These are phyloP conservation scores for Toxoplasma gondii DNA, from an alignment of 169 alveolate species.

Conservation along the genomic window DNA sequence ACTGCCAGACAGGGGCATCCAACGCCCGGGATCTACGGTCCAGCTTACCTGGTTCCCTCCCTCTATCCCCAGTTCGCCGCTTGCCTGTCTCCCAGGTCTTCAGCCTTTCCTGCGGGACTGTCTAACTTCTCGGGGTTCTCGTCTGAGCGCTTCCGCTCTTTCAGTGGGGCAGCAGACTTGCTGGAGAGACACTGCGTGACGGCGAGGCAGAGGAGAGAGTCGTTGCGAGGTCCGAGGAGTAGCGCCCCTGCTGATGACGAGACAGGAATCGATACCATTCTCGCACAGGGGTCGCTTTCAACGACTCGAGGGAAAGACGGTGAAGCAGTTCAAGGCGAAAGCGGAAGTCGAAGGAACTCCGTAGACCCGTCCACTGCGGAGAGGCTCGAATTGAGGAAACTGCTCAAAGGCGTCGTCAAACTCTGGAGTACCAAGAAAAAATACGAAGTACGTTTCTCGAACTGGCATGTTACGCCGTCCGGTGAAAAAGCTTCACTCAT, in stretches of 20 bases:
- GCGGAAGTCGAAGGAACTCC: background rate
- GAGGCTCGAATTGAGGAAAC: background rate
- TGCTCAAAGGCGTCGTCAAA: slow-evolving; percentile 7
- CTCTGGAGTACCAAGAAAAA: background rate
- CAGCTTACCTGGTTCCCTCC: too few species aligned
- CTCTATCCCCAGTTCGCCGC: too few species aligned
- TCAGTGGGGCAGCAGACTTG: background rate
- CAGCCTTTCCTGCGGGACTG: too few species aligned
- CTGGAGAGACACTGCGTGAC: background rate
- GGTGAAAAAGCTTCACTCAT: too few species aligned
- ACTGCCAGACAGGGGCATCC: too few species aligned
- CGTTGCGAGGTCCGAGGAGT: background rate
- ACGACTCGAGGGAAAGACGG: background rate
- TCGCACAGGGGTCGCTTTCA: background rate
- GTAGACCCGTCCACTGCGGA: background rate
- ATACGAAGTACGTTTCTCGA: background rate
- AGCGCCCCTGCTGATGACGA: background rate
- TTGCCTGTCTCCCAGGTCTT: too few species aligned
- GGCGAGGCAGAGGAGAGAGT: background rate
- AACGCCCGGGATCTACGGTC: too few species aligned
- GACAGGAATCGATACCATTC: background rate
- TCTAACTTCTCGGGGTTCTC: background rate
- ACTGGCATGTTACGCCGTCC: too few species aligned
- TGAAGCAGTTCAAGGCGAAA: background rate
- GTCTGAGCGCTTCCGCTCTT: background rate